phyloP scores from a whole-genome alignment of 2,329 filamentous ascomycete genomes.

The Arachnomyces sp. region DNA sequence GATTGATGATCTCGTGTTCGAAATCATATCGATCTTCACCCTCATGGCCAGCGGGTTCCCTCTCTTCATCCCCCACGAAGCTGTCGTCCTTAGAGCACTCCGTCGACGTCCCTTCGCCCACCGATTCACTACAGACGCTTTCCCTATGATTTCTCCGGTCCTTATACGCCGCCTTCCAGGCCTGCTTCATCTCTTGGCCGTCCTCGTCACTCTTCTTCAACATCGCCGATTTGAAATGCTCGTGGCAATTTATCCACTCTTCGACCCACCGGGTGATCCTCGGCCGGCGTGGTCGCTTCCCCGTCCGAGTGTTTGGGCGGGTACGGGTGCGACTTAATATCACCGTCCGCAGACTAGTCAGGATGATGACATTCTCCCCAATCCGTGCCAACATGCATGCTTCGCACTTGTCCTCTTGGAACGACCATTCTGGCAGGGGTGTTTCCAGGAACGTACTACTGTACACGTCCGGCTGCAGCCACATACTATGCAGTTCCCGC shows the following conservation, averaged over 20 bases:
- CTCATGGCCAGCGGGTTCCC: neutral
- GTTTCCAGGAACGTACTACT: conserved; percentile 1
- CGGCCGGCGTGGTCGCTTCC: conserved; percentile 7
- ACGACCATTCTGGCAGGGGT: conserved; percentile 14
- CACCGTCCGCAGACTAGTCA: conserved; percentile 24
- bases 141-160: neutral
- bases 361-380: conserved; percentile 14
- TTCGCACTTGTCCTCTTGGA: conserved; percentile 27
- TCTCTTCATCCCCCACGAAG: neutral
- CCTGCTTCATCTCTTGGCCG: neutral
- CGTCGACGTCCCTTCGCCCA: conserved; percentile 1
- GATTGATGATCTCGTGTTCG: conserved; percentile 8
- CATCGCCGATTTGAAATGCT: conserved; percentile 1
- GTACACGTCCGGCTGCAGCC: conserved; percentile 17
- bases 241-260: conserved; percentile 16
- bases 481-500: conserved; percentile 24
- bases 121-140: neutral
- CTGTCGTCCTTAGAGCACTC: neutral
- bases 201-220: conserved; percentile 6
- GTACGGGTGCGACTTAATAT: conserved; percentile 25
- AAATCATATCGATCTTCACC: neutral
- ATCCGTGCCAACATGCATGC: conserved; percentile 32
- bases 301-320: conserved; percentile 4
- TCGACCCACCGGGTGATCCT: conserved; percentile 24
- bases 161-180: neutral